Evolutionary conservation across 164 flowering plant species (phyloP).

Genomic region (Stephania japonica): DNA sequence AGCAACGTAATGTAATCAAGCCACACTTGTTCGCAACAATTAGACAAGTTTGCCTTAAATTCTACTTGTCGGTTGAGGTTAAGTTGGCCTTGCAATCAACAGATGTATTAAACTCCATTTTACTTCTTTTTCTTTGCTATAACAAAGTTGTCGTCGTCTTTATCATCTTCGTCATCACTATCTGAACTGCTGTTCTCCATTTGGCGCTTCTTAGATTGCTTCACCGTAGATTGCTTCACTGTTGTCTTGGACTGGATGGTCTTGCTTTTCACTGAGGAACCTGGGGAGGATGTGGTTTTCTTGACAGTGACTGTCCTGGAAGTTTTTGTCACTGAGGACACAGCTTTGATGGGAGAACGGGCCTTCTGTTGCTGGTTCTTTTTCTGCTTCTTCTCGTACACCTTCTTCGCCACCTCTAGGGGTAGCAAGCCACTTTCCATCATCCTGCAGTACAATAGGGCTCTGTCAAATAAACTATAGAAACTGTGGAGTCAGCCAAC

Average conservation of each 20-base stretch:
- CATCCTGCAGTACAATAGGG: slow-evolving; percentile 49
- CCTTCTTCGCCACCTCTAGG: slow-evolving; percentile 50
- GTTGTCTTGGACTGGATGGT: slow-evolving; percentile 6
- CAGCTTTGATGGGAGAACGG: slow-evolving; percentile 45
- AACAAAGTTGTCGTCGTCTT: slow-evolving; percentile 3
- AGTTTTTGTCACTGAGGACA: slow-evolving; percentile 28
- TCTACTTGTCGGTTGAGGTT: neutral
- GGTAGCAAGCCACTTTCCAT: slow-evolving; percentile 86
- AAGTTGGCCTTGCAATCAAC: neutral
- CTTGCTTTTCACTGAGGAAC: slow-evolving; percentile 4
- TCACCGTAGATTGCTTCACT: slow-evolving; percentile 4
- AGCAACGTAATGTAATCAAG: neutral
- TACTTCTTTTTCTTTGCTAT: slow-evolving; percentile 4
- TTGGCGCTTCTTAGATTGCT: slow-evolving; percentile 12
- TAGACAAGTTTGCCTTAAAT: neutral
- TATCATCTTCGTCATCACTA: neutral
- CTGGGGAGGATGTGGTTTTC: slow-evolving; percentile 7
- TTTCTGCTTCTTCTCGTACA: slow-evolving; percentile 57
- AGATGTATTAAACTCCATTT: neutral
- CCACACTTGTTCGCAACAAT: neutral
- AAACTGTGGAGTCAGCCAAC: neutral
- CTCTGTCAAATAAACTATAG: neutral
- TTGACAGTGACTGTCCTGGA: slow-evolving; percentile 29
- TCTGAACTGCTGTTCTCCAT: slow-evolving; percentile 4
- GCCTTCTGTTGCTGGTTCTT: slow-evolving; percentile 40